phyloP scores from a whole-genome alignment of 1,139 yeast species.

The Candida smagusa region DNA sequence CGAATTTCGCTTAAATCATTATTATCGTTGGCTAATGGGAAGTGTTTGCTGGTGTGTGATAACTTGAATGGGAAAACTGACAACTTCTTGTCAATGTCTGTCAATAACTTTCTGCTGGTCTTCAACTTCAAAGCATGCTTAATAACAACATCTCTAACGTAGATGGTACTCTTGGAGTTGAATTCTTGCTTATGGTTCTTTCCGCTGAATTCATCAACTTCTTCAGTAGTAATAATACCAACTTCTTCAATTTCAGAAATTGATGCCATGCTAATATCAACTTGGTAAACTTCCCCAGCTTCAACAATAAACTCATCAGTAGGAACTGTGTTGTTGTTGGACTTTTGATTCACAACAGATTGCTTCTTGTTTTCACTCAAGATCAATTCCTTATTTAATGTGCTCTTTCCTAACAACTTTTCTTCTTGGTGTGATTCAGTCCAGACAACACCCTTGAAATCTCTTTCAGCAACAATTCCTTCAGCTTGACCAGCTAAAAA shows the following conservation, averaged over 20 bases:
- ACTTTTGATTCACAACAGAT: constrained; percentile 23
- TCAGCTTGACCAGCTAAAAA: constrained; percentile 95
- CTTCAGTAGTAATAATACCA: constrained; percentile 67
- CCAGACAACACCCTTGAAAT: constrained; percentile 93
- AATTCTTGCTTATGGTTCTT: constrained; percentile 53
- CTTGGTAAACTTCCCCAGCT: constrained; percentile 83
- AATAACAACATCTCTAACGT: constrained; percentile 80
- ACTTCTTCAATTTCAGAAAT: constrained; percentile 49
- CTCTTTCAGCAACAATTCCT: constrained; percentile 86
- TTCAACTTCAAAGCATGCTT: constrained; percentile 73
- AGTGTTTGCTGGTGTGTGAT: constrained; percentile 55
- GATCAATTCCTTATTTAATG: constrained; percentile 37
- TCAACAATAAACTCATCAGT: constrained; percentile 70
- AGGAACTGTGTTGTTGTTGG: constrained; percentile 51
- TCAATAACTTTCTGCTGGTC: constrained; percentile 68
- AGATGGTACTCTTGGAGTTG: constrained; percentile 67
- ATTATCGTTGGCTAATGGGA: constrained; percentile 51
- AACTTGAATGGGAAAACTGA: constrained; percentile 93
- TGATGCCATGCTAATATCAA: constrained; percentile 82
- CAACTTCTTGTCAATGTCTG: constrained; percentile 64
- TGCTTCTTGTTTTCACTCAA: constrained; percentile 15
- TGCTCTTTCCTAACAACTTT: constrained; percentile 46
- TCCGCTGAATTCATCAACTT: constrained; percentile 62
- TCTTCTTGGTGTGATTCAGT: constrained; percentile 78
- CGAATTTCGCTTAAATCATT: constrained; percentile 32